Percentiles rank a stretch among this genome's conserved stretches.
Evolutionary conservation across 2,329 filamentous ascomycete species (phyloP).

Genomic region (Aspergillus floridensis): DNA sequence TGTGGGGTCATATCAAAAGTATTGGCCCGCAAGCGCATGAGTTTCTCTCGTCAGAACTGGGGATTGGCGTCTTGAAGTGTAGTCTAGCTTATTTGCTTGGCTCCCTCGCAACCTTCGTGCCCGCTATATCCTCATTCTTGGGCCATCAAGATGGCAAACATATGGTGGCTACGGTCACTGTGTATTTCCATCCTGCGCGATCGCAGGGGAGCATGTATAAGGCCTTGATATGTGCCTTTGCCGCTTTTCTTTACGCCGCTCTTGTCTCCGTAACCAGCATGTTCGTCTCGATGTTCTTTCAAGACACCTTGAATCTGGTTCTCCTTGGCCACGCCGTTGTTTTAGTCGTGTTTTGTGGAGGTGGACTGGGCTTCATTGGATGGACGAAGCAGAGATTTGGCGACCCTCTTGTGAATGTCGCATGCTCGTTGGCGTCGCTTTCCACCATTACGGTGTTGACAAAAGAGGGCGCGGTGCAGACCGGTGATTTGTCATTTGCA

Average conservation of each 20-base stretch:
- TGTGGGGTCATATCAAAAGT: constrained; percentile 33
- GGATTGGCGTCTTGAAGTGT: constrained; percentile 82
- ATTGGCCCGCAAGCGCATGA: constrained; percentile 46
- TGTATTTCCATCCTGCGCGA: constrained; percentile 90
- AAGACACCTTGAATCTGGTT: constrained; percentile 62
- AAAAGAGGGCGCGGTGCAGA: constrained; percentile 84
- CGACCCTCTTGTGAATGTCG: constrained; percentile 77
- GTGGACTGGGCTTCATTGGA: constrained; percentile 80
- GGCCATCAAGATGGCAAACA: constrained; percentile 89
- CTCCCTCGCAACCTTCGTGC: constrained; percentile 80
- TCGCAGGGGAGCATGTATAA: constrained; percentile 88
- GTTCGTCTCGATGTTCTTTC: constrained; percentile 80
- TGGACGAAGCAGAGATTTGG: constrained; percentile 81
- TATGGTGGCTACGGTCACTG: constrained; percentile 86
- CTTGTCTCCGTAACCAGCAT: constrained; percentile 79
- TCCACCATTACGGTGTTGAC: constrained; percentile 87
- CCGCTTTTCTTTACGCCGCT: constrained; percentile 75
- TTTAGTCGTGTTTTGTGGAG: constrained; percentile 78
- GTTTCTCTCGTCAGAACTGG: constrained; percentile 70
- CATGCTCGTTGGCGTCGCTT: constrained; percentile 80
- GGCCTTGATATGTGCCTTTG: constrained; percentile 70
- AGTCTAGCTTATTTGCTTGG: constrained; percentile 84
- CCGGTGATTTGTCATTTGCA: constrained; percentile 73
- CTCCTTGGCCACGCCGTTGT: constrained; percentile 75
- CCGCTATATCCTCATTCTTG: constrained; percentile 67